Evolutionary conservation across 2,329 filamentous ascomycete genomes (phyloP).

Genomic region (Fusarium pininemorale): DNA sequence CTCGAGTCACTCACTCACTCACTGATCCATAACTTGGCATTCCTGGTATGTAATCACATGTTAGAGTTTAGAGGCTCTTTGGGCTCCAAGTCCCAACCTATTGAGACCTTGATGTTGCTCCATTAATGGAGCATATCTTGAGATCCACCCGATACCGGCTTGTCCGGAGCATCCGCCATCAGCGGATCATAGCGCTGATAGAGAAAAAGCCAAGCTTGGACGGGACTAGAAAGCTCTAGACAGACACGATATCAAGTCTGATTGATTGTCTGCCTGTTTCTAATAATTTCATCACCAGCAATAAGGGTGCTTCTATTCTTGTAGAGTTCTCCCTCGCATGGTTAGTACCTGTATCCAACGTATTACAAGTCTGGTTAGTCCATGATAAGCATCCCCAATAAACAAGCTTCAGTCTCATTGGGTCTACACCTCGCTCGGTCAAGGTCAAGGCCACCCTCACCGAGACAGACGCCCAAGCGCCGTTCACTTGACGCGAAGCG

Average conservation of each 20-base stretch:
- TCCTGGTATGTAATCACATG: conserved; percentile 23
- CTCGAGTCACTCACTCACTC: background rate
- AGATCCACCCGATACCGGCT: conserved; percentile 27
- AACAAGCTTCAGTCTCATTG: background rate
- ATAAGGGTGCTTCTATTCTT: conserved; percentile 8
- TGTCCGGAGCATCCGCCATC: conserved; percentile 22
- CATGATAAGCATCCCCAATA: conserved; percentile 1
- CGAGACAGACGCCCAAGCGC: conserved; percentile 21
- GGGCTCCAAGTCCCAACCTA: conserved; percentile 17
- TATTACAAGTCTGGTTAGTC: conserved; percentile 4
- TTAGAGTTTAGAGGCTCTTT: conserved; percentile 26
- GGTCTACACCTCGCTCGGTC: background rate
- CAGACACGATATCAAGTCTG: background rate
- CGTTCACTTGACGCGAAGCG: conserved; percentile 8
- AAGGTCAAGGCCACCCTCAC: conserved; percentile 2
- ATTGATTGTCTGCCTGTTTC: background rate
- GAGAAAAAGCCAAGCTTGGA: conserved; percentile 20
- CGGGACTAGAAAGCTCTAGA: conserved; percentile 25
- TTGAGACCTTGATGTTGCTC: background rate
- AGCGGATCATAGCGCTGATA: conserved; percentile 25
- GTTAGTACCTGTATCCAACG: background rate
- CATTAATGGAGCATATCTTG: background rate
- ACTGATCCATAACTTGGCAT: conserved; percentile 2
- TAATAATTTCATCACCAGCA: background rate
- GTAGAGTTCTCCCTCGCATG: background rate